A percentile compares a stretch with the other conserved stretches of the same genome.
Conservation (phyloP, 2,329 filamentous ascomycete genomes). For the Claviceps quebecensis region DNA sequence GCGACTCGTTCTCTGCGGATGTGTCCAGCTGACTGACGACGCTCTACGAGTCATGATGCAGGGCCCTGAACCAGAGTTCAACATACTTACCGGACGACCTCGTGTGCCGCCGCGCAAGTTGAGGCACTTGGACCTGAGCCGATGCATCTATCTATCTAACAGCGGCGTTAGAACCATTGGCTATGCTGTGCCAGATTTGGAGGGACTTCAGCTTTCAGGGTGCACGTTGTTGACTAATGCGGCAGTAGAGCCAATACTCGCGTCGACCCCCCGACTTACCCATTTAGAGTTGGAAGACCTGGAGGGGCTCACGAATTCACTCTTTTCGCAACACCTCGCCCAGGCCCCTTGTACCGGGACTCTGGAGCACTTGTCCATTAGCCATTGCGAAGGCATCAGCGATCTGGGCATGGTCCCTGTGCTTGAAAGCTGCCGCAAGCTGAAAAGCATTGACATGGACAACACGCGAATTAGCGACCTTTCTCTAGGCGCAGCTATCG, state of each 20-base stretch:
- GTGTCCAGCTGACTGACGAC: constrained; percentile 62
- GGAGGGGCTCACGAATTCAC: constrained; percentile 57
- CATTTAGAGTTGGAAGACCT: constrained; percentile 87
- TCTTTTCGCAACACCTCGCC: constrained; percentile 59
- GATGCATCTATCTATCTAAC: constrained; percentile 62
- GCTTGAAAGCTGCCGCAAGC: constrained; percentile 56
- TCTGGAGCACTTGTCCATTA: constrained; percentile 72
- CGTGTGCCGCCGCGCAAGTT: constrained; percentile 65
- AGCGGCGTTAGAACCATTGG: constrained; percentile 57
- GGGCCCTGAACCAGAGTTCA: constrained; percentile 62
- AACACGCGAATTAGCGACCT: constrained; percentile 86
- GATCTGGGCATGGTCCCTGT: constrained; percentile 75
- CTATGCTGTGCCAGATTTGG: constrained; percentile 60
- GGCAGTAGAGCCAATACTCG: constrained; percentile 57
- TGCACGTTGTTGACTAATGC: constrained; percentile 62
- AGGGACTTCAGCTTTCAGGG: constrained; percentile 72
- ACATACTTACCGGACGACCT: constrained; percentile 63
- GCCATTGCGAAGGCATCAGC: constrained; percentile 75
- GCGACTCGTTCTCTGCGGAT: constrained; percentile 67
- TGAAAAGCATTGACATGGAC: constrained; percentile 71
- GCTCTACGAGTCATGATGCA: constrained; percentile 61
- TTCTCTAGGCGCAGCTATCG: constrained; percentile 69
- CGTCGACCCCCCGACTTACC: constrained; percentile 61
- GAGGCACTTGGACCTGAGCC: constrained; percentile 72
- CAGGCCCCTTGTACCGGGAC: constrained; percentile 57